These are phyloP conservation scores for Lolium perenne DNA, from an alignment of 176 grass and related monocot species.

Conservation along the genomic window DNA sequence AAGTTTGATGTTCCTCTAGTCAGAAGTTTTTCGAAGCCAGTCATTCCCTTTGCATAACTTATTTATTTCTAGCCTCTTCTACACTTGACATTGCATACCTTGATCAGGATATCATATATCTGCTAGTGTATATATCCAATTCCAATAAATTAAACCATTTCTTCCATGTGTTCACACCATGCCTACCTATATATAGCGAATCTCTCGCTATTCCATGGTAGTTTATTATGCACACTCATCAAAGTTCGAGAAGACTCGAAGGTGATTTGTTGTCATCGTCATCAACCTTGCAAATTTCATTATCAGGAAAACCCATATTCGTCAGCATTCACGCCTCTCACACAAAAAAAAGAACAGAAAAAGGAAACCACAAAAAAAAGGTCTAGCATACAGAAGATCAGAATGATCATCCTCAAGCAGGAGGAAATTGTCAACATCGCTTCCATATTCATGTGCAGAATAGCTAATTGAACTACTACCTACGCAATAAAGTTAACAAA, in stretches of 20 bases:
- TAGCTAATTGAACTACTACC: neutral
- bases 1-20: neutral
- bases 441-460: neutral
- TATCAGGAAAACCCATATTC: neutral
- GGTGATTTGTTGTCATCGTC: neutral
- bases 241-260: neutral
- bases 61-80: neutral
- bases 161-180: neutral
- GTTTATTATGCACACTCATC: neutral
- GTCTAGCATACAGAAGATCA: neutral
- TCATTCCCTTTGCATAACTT: neutral
- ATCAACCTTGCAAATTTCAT: neutral
- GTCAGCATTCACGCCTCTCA: neutral
- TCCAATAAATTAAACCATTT: neutral
- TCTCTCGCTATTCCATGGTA: neutral
- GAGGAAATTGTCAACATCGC: neutral
- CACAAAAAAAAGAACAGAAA: neutral
- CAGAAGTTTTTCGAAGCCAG: neutral
- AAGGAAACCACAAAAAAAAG: neutral
- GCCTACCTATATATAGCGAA: neutral
- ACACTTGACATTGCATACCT: neutral
- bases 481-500: neutral
- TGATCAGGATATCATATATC: neutral
- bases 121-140: neutral
- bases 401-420: neutral